Evolutionary conservation across 148 eudicot species (phyloP), one percentile per base, ranked within the genome.

Genomic region (Pharnaceum exiguum): DNA sequence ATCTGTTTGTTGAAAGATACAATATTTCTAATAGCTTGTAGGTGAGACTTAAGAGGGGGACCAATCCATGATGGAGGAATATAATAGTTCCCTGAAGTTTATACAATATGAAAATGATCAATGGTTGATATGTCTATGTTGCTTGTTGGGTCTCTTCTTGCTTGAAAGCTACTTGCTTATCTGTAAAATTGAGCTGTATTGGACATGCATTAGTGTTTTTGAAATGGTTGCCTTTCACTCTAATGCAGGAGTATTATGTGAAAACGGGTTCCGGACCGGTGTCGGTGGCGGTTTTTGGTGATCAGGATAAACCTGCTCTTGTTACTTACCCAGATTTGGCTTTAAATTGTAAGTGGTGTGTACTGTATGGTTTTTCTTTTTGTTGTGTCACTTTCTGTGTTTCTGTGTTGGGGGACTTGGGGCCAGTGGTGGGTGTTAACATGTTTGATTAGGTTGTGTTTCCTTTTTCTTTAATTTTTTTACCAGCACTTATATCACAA

Each of bases 261-360:
- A 81, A 81, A 77, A 89, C 97, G 45, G 67, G 82, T 27, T 59
- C 29, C 47, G 97, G 97, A 53, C 70, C 55, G 5, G 82, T 89
- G 15, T 83, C 95, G 22, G 97, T 89, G 32, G 45, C 80, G 55
- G 80, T 89, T 7, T 75, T 66, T 71, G 97, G 97, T 50, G 97
- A 89, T 62, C 82, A 71, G 48, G 90, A 83, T 69, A 89, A 86
- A 70, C 97, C 97, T 10, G 97, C 90, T 55, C 85, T 89, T 45
- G 68, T 89, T 39, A 89, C 97, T 16, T 89, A 89, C 79, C 97
- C 97, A 30, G 97, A 89, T 76, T 55, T 89, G 62, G 97, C 82
- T 62, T 68, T 89, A 52, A 89, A 83, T 70, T 76, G 97, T 89
- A 65, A 86, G 97, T 75, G 32, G 11, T 16, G 7, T 43, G 51